These are phyloP conservation scores for Hypoxylon trugodes DNA, from an alignment of 495 filamentous ascomycete genomes.

Conservation along the genomic window DNA sequence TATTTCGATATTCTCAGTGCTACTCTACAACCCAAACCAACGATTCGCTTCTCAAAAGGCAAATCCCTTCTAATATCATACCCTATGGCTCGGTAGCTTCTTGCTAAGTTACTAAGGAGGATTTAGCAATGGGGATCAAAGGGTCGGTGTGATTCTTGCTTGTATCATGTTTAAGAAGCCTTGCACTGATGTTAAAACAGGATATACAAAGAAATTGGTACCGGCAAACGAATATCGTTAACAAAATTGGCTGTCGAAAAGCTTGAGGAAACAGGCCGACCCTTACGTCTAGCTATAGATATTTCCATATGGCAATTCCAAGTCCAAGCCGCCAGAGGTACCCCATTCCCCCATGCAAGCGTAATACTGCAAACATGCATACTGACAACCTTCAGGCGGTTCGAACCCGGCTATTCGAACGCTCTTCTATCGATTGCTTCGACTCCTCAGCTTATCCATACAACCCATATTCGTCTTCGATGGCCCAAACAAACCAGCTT, in stretches of 20 bases:
- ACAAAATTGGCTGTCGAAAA: slow-evolving; percentile 82
- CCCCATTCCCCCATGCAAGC: background rate
- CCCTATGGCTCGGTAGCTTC: slow-evolving; percentile 16
- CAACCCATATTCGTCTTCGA: slow-evolving; percentile 97
- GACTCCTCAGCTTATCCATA: slow-evolving; percentile 80
- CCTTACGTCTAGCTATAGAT: slow-evolving; percentile 90
- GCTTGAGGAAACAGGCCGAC: slow-evolving; percentile 72
- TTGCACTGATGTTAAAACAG: slow-evolving; percentile 56
- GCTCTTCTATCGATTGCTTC: slow-evolving; percentile 89
- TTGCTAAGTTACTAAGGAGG: background rate
- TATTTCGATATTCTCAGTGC: background rate
- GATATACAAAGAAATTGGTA: slow-evolving; percentile 87
- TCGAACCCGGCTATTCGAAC: slow-evolving; percentile 91
- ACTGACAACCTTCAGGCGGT: slow-evolving; percentile 64
- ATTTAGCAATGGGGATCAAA: slow-evolving; percentile 66
- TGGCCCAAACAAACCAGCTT: slow-evolving; percentile 85
- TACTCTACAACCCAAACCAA: slow-evolving; percentile 8
- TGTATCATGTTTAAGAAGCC: background rate
- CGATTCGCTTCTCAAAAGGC: background rate
- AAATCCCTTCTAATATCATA: background rate
- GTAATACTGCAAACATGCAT: no score
- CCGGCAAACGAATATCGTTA: slow-evolving; percentile 80
- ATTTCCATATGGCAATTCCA: slow-evolving; percentile 99
- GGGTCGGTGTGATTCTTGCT: slow-evolving; percentile 50
- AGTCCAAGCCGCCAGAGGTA: slow-evolving; percentile 79